Evolutionary conservation across 2,329 filamentous ascomycete genomes (phyloP).

Genomic region (Mollisiaceae sp.): DNA sequence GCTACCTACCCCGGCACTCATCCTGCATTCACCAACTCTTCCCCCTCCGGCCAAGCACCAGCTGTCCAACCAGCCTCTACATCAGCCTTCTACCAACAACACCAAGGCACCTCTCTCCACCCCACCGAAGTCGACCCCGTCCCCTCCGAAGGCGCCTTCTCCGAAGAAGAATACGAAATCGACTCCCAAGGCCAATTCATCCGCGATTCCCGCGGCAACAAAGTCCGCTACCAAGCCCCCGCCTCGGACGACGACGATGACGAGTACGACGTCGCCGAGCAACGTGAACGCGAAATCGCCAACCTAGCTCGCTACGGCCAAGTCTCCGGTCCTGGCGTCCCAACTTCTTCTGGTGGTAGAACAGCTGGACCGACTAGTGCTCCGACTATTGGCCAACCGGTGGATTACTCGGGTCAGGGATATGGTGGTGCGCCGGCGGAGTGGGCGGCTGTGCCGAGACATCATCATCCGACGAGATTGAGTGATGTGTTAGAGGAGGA

Average conservation of each 20-base stretch:
- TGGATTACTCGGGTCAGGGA: conserved; percentile 70
- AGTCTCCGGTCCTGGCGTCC: conserved; percentile 34
- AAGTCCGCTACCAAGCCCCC: conserved; percentile 53
- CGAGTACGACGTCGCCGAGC: conserved; percentile 57
- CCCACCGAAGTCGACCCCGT: conserved; percentile 47
- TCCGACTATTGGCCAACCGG: conserved; percentile 33
- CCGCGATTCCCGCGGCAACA: conserved; percentile 64
- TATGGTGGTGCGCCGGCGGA: conserved; percentile 67
- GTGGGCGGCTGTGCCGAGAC: conserved; percentile 78
- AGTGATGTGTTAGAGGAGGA: conserved; percentile 91
- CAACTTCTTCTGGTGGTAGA: conserved; percentile 29
- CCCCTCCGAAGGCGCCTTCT: conserved; percentile 62
- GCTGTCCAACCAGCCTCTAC: conserved; percentile 49
- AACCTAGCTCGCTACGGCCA: conserved; percentile 35
- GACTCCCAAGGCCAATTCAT: conserved; percentile 66
- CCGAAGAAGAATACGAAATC: conserved; percentile 74
- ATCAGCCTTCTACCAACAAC: conserved; percentile 52
- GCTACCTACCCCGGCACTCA: conserved; percentile 33
- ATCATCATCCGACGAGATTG: conserved; percentile 86
- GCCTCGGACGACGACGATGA: conserved; percentile 59
- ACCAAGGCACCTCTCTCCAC: conserved; percentile 41
- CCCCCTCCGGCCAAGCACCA: conserved; percentile 50
- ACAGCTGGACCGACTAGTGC: conserved; percentile 25
- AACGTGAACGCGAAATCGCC: conserved; percentile 36
- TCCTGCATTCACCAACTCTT: conserved; percentile 37